Conservation (phyloP, 1,284 basidiomycete species). For the Naganishia liquefaciens region DNA sequence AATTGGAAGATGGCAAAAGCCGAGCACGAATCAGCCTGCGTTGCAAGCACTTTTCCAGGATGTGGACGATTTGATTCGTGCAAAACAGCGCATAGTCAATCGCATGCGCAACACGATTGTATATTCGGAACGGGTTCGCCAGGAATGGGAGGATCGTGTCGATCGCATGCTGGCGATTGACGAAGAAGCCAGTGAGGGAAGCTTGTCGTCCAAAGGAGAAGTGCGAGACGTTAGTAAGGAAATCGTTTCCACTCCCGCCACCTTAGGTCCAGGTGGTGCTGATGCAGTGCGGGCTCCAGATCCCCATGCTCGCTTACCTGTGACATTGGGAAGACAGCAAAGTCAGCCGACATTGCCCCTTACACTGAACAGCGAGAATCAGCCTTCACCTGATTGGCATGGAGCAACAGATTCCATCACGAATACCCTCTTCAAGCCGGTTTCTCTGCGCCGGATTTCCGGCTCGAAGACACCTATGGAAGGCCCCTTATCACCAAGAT, state of each 20-base stretch:
- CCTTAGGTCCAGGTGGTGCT: not conserved
- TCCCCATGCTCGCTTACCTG: conserved; percentile 30
- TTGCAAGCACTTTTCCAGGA: conserved; percentile 79
- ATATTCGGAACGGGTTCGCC: conserved; percentile 94
- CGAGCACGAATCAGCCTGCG: conserved; percentile 79
- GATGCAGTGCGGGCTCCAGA: conserved; percentile 12
- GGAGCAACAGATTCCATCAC: not conserved
- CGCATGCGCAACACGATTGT: conserved; percentile 97
- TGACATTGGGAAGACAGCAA: conserved; percentile 20
- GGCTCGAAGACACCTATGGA: conserved; percentile 40
- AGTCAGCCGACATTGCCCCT: conserved; percentile 7
- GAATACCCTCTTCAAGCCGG: not conserved
- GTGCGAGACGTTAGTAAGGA: not conserved
- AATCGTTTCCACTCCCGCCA: not conserved
- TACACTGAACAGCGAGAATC: not conserved
- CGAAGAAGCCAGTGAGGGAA: conserved; percentile 54
- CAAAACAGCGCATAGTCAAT: conserved; percentile 92
- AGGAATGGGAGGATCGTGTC: conserved; percentile 93
- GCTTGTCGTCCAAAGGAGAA: conserved; percentile 26
- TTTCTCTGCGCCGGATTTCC: conserved; percentile 36
- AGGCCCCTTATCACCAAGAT: conserved; percentile 81
- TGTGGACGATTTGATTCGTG: conserved; percentile 80
- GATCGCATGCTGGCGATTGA: conserved; percentile 64
- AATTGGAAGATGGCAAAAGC: conserved; percentile 80
- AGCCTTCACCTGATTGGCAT: not conserved